Percentiles rank a stretch among this genome's conserved stretches.
phyloP scores from a whole-genome alignment of 495 filamentous ascomycete genomes.

The Parmelia sp. region DNA sequence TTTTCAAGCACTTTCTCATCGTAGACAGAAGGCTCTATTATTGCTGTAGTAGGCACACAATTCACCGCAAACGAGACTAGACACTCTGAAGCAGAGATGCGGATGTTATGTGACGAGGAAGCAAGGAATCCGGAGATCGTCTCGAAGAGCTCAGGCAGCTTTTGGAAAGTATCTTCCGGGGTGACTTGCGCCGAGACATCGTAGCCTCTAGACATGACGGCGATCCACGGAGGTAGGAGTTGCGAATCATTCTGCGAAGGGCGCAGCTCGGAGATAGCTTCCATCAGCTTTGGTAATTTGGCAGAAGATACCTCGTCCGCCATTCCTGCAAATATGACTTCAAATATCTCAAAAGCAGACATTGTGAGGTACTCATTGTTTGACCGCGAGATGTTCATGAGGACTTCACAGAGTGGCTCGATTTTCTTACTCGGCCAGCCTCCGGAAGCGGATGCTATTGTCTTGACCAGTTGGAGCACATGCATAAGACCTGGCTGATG shows the following conservation, averaged over 20 bases:
- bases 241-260: constrained; percentile 88
- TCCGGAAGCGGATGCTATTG: constrained; percentile 73
- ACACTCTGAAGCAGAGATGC: constrained; percentile 89
- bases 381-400: constrained; percentile 79
- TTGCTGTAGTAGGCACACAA: constrained; percentile 70
- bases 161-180: constrained; percentile 80
- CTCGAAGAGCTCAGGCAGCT: constrained; percentile 73
- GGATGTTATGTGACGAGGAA: constrained; percentile 84
- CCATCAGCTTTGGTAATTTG: constrained; percentile 82
- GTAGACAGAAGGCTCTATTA: constrained; percentile 79
- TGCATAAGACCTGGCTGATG: constrained; percentile 84
- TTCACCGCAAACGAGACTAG: constrained; percentile 85
- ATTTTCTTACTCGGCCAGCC: constrained; percentile 98
- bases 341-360: constrained; percentile 93
- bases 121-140: constrained; percentile 71
- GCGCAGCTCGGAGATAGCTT: constrained; percentile 79
- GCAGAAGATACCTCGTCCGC: constrained; percentile 75
- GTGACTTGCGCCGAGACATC: constrained; percentile 84
- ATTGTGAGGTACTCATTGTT: constrained; percentile 93
- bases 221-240: constrained; percentile 91
- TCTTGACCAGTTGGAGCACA: constrained; percentile 82
- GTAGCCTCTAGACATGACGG: constrained; percentile 86
- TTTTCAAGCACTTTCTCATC: constrained; percentile 80
- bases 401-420: constrained; percentile 77
- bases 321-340: constrained; percentile 89